These are phyloP conservation scores for Lithohypha guttulata DNA, from an alignment of 2,329 filamentous ascomycete species.

Conservation along the genomic window DNA sequence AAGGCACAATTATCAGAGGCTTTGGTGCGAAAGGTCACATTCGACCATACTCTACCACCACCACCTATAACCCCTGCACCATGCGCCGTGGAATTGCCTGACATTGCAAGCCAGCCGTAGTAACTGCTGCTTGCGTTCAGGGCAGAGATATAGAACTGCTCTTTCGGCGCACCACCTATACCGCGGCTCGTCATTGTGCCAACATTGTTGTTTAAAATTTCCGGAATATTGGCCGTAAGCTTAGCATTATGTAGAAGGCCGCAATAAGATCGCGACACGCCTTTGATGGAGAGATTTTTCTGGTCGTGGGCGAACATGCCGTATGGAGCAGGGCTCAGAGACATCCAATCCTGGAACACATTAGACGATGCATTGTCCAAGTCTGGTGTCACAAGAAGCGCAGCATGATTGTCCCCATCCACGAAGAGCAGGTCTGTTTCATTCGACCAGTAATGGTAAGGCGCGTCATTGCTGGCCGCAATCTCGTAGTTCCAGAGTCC, in stretches of 20 bases:
- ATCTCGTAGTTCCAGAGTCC: conserved; percentile 71
- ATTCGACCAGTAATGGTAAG: conserved; percentile 48
- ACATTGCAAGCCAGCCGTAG: conserved; percentile 57
- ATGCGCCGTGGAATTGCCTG: conserved; percentile 44
- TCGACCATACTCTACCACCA: conserved; percentile 65
- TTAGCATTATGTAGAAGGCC: conserved; percentile 59
- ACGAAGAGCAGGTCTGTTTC: conserved; percentile 62
- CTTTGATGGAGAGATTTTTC: conserved; percentile 50
- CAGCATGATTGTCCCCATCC: conserved; percentile 71
- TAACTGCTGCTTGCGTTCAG: conserved; percentile 65
- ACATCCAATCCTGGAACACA: conserved; percentile 45
- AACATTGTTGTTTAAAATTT: conserved; percentile 36
- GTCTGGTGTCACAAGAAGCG: conserved; percentile 68
- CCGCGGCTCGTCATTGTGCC: conserved; percentile 60
- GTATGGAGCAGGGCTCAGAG: conserved; percentile 53
- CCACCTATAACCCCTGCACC: conserved; percentile 50
- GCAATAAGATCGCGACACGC: conserved; percentile 71
- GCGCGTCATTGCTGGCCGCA: conserved; percentile 68
- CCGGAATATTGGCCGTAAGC: conserved; percentile 48
- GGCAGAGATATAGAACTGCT: conserved; percentile 75
- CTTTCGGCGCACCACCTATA: conserved; percentile 58
- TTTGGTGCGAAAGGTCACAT: conserved; percentile 68
- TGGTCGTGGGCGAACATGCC: conserved; percentile 63
- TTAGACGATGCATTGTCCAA: conserved; percentile 45
- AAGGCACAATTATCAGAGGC: conserved; percentile 72